Evolutionary conservation across 2,329 filamentous ascomycete species (phyloP).

Genomic region (Colletotrichum nymphaeae): DNA sequence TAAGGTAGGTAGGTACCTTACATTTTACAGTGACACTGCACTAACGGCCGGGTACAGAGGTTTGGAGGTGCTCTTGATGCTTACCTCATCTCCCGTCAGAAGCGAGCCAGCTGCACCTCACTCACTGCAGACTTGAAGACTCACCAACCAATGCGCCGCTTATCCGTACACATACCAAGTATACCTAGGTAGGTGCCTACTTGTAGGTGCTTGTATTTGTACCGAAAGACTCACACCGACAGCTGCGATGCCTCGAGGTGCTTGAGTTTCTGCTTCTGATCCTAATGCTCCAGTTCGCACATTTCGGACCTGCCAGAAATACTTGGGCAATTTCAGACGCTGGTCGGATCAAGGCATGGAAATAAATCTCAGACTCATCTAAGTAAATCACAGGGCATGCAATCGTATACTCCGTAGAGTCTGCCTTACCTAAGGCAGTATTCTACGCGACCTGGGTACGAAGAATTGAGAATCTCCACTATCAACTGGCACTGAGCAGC

Average conservation of each 20-base stretch:
- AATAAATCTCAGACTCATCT: not conserved
- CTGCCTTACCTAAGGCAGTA: not conserved
- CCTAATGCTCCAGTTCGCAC: not conserved
- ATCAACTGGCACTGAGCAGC: too few species aligned
- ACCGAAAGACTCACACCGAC: not conserved
- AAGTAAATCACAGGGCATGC: not conserved
- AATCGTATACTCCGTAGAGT: not conserved
- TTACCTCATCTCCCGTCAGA: slow-evolving; percentile 3
- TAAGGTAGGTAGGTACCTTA: not conserved
- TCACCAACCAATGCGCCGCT: not conserved
- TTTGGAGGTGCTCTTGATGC: not conserved
- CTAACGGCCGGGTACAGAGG: too few species aligned
- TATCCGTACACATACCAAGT: too few species aligned
- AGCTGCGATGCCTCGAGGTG: not conserved
- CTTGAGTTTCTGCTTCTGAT: not conserved
- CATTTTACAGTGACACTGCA: too few species aligned
- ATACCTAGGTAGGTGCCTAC: not conserved
- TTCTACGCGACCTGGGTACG: not conserved
- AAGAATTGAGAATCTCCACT: not conserved
- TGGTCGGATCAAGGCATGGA: not conserved
- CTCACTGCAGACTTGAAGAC: not conserved
- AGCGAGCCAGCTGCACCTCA: not conserved
- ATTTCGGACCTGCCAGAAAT: not conserved
- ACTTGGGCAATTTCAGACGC: not conserved
- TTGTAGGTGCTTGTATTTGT: not conserved